Base-by-base conservation (phyloP, 192 early-diverging fungal species). In the Funneliformis mosseae region DNA sequence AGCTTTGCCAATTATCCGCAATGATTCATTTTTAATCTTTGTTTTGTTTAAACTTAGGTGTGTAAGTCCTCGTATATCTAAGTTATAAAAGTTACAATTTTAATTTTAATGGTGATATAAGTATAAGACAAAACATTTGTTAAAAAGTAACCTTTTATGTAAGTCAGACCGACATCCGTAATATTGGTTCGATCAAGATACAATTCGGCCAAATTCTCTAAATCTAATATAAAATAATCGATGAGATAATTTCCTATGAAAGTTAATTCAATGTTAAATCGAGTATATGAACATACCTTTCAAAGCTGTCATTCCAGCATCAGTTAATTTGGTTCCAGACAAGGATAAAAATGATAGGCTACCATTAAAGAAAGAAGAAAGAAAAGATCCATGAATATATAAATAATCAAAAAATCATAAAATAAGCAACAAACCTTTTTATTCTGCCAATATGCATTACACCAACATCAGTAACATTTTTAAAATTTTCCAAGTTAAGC, bases 21-120 rank as follows among this genome's bases (percentile, higher is more conserved):
- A 67, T 11, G 64, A 67, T 16, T 12, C 64, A 67, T 67, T 67
- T 33, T 38, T 67, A 33, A 67, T 67, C 10, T 14, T 12, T 16
- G 64, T 38, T 67, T 67, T 67, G 4, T 33, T 67, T 67, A 67
- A 28, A 67, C 64, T 67, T 16, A 67, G 16, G 28, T 67, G 64
- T 0, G 64, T 67, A 0, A 67, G 12, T 25, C 33, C 64, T 27
- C 64, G 64, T 38, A 67, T 16, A 27, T 33, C 64, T 67, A 33
- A 11, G 2, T 67, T 18, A 67, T 6, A 67, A 67, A 33, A 33
- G 16, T 67, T 28, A n/a, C n/a, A 16, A 1, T 5, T 9, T 16
- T 7, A 10, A 16, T 67, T 67, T 67, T 14, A 10, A 5, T 16
- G 8, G n/a, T 11, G 3, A 33, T 23, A 66, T 12, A 28, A 12